These are phyloP conservation scores for Notholithocarpus densiflorus DNA, from an alignment of 306 rosid genomes.

Conservation along the genomic window DNA sequence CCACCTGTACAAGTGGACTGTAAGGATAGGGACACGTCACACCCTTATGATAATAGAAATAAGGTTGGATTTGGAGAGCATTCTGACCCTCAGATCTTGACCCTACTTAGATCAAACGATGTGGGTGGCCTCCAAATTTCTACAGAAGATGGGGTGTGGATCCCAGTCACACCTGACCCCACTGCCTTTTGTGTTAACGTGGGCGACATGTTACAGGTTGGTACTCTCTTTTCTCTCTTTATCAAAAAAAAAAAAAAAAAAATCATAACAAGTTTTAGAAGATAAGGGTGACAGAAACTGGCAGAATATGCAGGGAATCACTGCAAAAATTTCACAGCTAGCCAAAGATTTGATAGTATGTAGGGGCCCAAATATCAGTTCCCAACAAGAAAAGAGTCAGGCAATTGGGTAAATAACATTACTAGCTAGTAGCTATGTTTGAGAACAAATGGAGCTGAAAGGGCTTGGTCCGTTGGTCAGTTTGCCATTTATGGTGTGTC, in stretches of 20 bases:
- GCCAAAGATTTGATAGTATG: constrained; percentile 4
- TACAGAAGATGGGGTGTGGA: constrained; percentile 52
- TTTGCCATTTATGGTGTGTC: too few relatives aligned
- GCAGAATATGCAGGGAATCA: constrained; percentile 25
- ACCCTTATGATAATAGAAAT: background rate
- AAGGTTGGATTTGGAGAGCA: constrained; percentile 75
- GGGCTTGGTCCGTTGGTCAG: background rate
- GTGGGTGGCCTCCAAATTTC: constrained; percentile 79
- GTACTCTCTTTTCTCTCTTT: background rate
- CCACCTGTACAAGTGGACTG: constrained; percentile 33
- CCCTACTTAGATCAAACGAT: constrained; percentile 74
- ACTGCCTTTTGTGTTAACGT: constrained; percentile 68
- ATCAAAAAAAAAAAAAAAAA: too few relatives aligned
- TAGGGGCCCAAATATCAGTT: background rate
- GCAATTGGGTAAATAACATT: background rate
- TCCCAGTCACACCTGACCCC: constrained; percentile 75
- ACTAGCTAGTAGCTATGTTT: constrained; percentile 4
- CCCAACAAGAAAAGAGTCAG: constrained; percentile 11
- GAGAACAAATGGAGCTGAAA: background rate
- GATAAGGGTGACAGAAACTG: constrained; percentile 22
- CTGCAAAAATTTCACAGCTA: constrained; percentile 9
- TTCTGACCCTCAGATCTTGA: constrained; percentile 87
- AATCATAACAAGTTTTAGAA: background rate
- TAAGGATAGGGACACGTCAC: constrained; percentile 25
- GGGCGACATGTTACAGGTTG: constrained; percentile 73